phyloP scores from a whole-genome alignment of 2,329 filamentous ascomycete species.

The Ophiocordyceps sinensis region DNA sequence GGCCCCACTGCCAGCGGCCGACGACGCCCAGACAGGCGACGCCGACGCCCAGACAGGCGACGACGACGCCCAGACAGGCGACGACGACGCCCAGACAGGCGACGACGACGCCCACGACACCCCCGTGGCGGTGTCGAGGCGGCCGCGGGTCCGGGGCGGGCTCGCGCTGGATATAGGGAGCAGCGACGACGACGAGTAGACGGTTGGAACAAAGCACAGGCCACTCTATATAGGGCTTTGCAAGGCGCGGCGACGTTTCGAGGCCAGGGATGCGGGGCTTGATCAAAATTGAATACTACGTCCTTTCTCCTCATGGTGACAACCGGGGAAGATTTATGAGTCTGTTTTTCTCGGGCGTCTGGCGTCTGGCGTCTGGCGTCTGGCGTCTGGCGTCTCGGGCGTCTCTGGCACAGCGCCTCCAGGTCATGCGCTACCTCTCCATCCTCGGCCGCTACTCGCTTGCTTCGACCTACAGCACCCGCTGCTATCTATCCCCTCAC shows the following conservation, averaged over 20 bases:
- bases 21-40: background rate
- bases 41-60: slow-evolving; percentile 1
- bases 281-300: background rate
- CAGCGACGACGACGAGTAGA: slow-evolving; percentile 36
- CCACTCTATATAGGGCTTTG: background rate
- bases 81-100: slow-evolving; percentile 14
- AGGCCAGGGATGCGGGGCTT: background rate
- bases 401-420: too few relatives aligned
- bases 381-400: too few relatives aligned
- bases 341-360: too few relatives aligned
- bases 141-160: slow-evolving; percentile 32
- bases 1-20: background rate
- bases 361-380: too few relatives aligned
- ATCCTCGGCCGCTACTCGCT: too few relatives aligned
- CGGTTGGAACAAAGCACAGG: background rate
- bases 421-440: too few relatives aligned
- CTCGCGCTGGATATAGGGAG: slow-evolving; percentile 47
- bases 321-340: too few relatives aligned
- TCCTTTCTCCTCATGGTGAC: too few relatives aligned
- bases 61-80: slow-evolving; percentile 5
- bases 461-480: too few relatives aligned
- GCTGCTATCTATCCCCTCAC: too few relatives aligned
- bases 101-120: slow-evolving; percentile 16
- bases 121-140: slow-evolving; percentile 15
- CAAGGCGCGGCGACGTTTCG: background rate